Percentiles rank a stretch among this genome's conserved stretches.
These are phyloP conservation scores for Beauveria australis DNA, from an alignment of 2,329 filamentous ascomycete species.

Conservation along the genomic window DNA sequence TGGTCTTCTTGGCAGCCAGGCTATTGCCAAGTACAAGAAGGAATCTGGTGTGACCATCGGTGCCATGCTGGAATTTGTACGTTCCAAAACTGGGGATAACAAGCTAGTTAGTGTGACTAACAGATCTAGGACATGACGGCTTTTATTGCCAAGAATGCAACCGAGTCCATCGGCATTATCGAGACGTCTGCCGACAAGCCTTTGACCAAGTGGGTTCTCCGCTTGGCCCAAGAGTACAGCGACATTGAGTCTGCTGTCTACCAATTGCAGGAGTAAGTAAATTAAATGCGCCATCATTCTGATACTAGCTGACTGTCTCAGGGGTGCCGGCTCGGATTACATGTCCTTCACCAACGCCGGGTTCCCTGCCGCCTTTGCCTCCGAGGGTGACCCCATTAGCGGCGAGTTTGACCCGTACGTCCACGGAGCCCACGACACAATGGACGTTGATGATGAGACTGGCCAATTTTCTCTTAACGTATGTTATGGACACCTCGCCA, in stretches of 20 bases:
- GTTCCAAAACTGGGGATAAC: constrained; percentile 31
- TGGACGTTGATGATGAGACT: constrained; percentile 29
- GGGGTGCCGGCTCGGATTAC: constrained; percentile 31
- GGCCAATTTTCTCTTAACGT: constrained; percentile 31
- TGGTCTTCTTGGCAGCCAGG: constrained; percentile 56
- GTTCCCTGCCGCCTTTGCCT: constrained; percentile 31
- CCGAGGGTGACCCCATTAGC: constrained; percentile 28
- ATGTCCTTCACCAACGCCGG: constrained; percentile 32
- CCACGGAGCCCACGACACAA: constrained; percentile 27
- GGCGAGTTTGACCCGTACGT: constrained; percentile 32
- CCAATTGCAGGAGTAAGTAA: constrained; percentile 21
- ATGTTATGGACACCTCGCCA: neutral
- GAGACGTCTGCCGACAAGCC: constrained; percentile 28
- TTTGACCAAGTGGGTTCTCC: constrained; percentile 27
- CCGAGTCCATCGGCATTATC: constrained; percentile 31
- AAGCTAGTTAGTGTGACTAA: constrained; percentile 51
- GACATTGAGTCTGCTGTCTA: constrained; percentile 27
- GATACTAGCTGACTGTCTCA: constrained; percentile 9
- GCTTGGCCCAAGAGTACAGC: constrained; percentile 28
- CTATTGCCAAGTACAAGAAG: constrained; percentile 60
- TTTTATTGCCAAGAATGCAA: constrained; percentile 28
- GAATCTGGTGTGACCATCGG: constrained; percentile 54
- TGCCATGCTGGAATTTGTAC: constrained; percentile 59
- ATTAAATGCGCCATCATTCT: neutral
- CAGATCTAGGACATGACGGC: constrained; percentile 29